phyloP scores from a whole-genome alignment of 2,329 filamentous ascomycete genomes.

The Helminthosporium solani region DNA sequence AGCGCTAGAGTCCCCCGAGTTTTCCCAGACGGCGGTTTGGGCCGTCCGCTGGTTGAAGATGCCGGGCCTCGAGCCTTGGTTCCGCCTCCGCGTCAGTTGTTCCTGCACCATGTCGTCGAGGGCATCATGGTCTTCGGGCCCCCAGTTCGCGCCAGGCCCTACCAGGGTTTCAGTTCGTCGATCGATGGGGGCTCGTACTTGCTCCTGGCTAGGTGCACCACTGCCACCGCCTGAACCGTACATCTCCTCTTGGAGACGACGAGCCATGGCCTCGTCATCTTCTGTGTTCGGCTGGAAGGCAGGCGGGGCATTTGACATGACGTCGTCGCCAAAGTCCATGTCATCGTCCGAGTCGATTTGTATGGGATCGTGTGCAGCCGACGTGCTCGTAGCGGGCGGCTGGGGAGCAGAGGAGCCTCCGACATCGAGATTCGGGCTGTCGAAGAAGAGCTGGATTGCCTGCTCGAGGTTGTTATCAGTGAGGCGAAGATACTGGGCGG shows the following conservation, averaged over 20 bases:
- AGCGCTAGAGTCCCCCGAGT: slow-evolving; percentile 46
- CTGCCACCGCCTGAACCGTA: slow-evolving; percentile 59
- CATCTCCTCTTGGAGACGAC: slow-evolving; percentile 87
- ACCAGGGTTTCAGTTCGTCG: slow-evolving; percentile 90
- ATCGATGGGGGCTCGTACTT: slow-evolving; percentile 87
- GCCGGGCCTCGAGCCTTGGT: slow-evolving; percentile 48
- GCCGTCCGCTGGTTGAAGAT: slow-evolving; percentile 68
- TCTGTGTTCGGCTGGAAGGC: slow-evolving; percentile 55
- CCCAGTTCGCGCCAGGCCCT: slow-evolving; percentile 64
- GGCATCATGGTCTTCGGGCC: slow-evolving; percentile 46
- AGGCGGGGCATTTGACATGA: slow-evolving; percentile 27
- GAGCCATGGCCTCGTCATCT: slow-evolving; percentile 91
- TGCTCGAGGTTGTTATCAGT: slow-evolving; percentile 82
- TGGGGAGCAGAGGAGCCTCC: slow-evolving; percentile 40
- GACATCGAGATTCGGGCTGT: slow-evolving; percentile 73
- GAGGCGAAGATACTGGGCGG: slow-evolving; percentile 79
- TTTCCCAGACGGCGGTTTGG: slow-evolving; percentile 60
- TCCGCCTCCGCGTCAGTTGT: slow-evolving; percentile 53
- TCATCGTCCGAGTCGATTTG: slow-evolving; percentile 75
- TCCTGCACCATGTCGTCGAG: slow-evolving; percentile 64
- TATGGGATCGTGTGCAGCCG: slow-evolving; percentile 59
- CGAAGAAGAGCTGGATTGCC: slow-evolving; percentile 86
- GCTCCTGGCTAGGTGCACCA: slow-evolving; percentile 45
- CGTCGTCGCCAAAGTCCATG: slow-evolving; percentile 49
- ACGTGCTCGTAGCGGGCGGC: slow-evolving; percentile 33